Conservation (phyloP, 2,329 filamentous ascomycete genomes). For the Cytospora leucostoma region DNA sequence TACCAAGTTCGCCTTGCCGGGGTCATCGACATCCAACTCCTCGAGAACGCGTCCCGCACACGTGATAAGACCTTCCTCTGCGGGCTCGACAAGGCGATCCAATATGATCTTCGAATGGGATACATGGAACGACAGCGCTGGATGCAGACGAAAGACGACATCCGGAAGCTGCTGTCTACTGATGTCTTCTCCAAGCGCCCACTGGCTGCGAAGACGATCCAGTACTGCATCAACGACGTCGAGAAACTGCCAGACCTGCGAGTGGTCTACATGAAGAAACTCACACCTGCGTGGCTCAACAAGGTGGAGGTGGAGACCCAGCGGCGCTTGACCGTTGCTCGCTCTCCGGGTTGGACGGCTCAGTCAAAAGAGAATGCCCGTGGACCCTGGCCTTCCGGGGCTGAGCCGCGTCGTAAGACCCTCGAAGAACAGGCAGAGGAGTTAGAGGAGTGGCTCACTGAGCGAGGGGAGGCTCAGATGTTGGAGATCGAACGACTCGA, state of each 20-base stretch:
- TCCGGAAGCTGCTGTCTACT: constrained; percentile 7
- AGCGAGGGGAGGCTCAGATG: too few relatives aligned
- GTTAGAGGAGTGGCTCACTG: neutral
- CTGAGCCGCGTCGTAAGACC: too few relatives aligned
- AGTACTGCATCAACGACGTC: constrained; percentile 29
- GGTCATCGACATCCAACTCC: constrained; percentile 35
- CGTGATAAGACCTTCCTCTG: constrained; percentile 25
- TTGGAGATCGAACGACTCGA: too few relatives aligned
- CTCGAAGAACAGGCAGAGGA: neutral
- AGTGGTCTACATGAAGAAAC: constrained; percentile 23
- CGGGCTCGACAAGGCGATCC: constrained; percentile 26
- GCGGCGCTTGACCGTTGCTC: constrained; percentile 23
- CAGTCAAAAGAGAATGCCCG: constrained; percentile 28
- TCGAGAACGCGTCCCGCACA: constrained; percentile 33
- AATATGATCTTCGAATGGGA: constrained; percentile 15
- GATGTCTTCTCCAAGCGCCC: constrained; percentile 27
- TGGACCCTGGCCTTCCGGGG: constrained; percentile 17
- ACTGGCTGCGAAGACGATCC: constrained; percentile 16
- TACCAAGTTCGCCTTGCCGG: constrained; percentile 31
- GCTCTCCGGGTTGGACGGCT: constrained; percentile 26
- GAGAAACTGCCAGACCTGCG: constrained; percentile 27
- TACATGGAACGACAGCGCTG: neutral
- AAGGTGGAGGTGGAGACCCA: constrained; percentile 25
- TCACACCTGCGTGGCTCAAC: constrained; percentile 27
- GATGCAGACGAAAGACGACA: neutral